Evolutionary conservation across 129 eudicot genomes (phyloP).

Genomic region (Helianthus tuberosus): DNA sequence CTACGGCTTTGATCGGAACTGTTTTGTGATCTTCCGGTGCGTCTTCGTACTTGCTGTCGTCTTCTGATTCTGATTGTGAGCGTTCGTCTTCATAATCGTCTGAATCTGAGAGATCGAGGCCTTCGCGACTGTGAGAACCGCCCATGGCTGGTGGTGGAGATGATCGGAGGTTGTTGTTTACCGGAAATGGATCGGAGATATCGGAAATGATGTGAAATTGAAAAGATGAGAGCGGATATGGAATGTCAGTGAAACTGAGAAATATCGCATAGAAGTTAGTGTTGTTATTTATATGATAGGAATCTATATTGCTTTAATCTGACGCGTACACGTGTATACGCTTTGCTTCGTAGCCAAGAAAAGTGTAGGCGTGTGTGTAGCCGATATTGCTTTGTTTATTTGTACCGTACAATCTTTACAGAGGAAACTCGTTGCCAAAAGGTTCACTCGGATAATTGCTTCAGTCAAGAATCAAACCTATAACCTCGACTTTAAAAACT

Average conservation of each 20-base stretch:
- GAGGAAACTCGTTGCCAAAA: too few species aligned
- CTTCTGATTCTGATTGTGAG: constrained; percentile 29
- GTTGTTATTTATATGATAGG: background rate
- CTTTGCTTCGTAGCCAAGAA: constrained; percentile 29
- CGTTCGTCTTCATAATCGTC: constrained; percentile 52
- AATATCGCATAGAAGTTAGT: background rate
- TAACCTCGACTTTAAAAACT: too few species aligned
- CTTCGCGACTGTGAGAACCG: constrained; percentile 86
- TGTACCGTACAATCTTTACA: background rate
- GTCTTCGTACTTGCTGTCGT: constrained; percentile 38
- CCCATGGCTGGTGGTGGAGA: constrained; percentile 51
- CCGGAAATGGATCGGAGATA: constrained; percentile 8
- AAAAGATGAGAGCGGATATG: constrained; percentile 3
- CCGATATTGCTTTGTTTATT: background rate
- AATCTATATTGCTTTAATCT: constrained; percentile 21
- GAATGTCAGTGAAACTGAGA: constrained; percentile 23
- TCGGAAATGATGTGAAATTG: background rate
- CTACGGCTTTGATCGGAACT: constrained; percentile 38
- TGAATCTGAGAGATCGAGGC: constrained; percentile 80
- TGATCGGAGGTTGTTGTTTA: constrained; percentile 13
- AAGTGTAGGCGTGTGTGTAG: background rate
- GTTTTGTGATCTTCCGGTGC: constrained; percentile 41
- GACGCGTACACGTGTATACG: constrained; percentile 40
- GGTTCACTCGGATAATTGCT: too few species aligned
- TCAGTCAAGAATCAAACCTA: too few species aligned